Conservation (phyloP, 805 yeast species). For the Candida adriatica region DNA sequence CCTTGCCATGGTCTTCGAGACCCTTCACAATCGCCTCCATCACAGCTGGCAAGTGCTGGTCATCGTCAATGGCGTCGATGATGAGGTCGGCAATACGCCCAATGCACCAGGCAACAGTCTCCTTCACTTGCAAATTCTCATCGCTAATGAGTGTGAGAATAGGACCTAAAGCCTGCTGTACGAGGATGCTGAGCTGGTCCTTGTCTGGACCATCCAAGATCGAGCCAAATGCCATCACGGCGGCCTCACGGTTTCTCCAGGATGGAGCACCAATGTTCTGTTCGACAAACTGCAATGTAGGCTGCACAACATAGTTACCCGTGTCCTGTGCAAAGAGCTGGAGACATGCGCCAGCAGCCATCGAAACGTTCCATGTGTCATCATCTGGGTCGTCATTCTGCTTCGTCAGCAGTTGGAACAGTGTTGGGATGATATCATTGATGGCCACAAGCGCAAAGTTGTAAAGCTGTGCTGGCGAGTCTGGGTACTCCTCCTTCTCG, state of each 20-base stretch:
- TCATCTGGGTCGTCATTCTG: conserved; percentile 93
- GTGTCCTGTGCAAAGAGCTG: conserved; percentile 90
- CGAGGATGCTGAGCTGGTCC: conserved; percentile 55
- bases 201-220: conserved; percentile 91
- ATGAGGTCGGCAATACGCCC: conserved; percentile 92
- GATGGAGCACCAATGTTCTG: conserved; percentile 49
- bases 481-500: conserved; percentile 57
- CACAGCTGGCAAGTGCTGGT: conserved; percentile 60
- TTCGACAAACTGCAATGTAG: conserved; percentile 79
- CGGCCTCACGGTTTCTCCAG: conserved; percentile 94
- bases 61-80: conserved; percentile 64
- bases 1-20: conserved; percentile 86
- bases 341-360: conserved; percentile 98
- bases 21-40: conserved; percentile 72
- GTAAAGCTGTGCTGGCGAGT: conserved; percentile 46
- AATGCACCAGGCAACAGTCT: conserved; percentile 97
- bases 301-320: conserved; percentile 78
- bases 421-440: conserved; percentile 79
- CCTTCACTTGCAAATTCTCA: conserved; percentile 77
- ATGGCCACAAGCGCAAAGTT: conserved; percentile 85
- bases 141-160: conserved; percentile 71
- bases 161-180: conserved; percentile 78
- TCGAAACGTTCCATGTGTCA: conserved; percentile 95
- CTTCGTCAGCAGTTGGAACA: conserved; percentile 70
- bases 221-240: conserved; percentile 98